Conservation (phyloP, 2,329 filamentous ascomycete genomes). For the Parastagonospora avenae region DNA sequence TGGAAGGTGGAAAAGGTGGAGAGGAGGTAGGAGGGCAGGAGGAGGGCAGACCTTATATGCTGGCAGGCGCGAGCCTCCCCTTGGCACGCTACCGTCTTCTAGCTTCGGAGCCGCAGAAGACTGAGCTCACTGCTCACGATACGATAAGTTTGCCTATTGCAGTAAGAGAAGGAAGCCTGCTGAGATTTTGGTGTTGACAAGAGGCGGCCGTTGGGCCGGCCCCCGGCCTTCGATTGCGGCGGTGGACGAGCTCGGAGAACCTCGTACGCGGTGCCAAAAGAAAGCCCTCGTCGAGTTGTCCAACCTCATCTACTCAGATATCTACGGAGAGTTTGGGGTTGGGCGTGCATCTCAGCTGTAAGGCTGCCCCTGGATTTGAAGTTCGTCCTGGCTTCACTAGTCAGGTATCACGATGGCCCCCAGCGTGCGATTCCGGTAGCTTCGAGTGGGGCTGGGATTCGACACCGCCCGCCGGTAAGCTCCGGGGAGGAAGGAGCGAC, state of each 20-base stretch:
- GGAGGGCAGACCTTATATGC: constrained; percentile 17
- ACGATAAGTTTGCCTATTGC: not conserved
- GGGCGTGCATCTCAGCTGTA: constrained; percentile 24
- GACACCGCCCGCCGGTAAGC: constrained; percentile 11
- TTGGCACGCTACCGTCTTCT: constrained; percentile 12
- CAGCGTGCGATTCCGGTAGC: not conserved
- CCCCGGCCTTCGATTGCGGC: constrained; percentile 4
- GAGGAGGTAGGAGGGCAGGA: constrained; percentile 19
- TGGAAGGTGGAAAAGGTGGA: constrained; percentile 16
- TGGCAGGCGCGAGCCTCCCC: constrained; percentile 3
- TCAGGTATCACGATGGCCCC: not conserved
- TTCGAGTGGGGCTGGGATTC: constrained; percentile 7
- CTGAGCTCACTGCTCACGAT: constrained; percentile 7
- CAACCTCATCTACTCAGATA: constrained; percentile 11
- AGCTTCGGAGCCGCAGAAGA: constrained; percentile 12
- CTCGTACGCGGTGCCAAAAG: constrained; percentile 10
- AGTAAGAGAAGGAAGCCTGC: not conserved
- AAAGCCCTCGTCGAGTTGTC: constrained; percentile 28
- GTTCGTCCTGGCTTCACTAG: constrained; percentile 17
- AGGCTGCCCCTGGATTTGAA: constrained; percentile 12
- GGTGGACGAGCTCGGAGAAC: constrained; percentile 2
- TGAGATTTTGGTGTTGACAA: constrained; percentile 2
- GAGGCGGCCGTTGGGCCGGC: not conserved
- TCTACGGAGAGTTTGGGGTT: constrained; percentile 2
- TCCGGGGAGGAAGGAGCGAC: constrained; percentile 7